phyloP scores from a whole-genome alignment of 2,329 filamentous ascomycete genomes.

The Dissoconium aciculare region DNA sequence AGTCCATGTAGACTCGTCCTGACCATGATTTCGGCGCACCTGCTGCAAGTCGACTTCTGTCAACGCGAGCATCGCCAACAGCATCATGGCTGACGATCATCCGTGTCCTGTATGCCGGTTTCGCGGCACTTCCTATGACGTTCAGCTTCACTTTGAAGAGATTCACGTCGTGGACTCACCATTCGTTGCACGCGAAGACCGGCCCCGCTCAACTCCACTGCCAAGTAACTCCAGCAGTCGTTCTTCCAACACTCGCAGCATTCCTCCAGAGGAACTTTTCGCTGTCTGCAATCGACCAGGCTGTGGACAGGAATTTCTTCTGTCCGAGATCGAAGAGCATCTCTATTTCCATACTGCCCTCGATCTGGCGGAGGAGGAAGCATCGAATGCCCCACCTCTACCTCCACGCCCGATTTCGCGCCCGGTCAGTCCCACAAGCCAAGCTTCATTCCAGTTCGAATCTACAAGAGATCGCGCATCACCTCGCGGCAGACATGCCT shows the following conservation, averaged over 20 bases:
- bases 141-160: conserved; percentile 23
- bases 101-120: conserved; percentile 20
- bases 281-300: conserved; percentile 29
- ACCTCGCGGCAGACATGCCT: no score
- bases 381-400: conserved; percentile 14
- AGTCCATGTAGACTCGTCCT: no score
- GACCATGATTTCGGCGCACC: no score
- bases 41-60: no score
- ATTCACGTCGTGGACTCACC: conserved; percentile 20
- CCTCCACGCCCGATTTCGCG: conserved; percentile 6
- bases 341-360: conserved; percentile 28
- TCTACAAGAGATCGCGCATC: no score
- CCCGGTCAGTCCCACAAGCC: no score
- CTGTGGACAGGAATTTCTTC: conserved; percentile 30
- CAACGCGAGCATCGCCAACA: conserved; percentile 1
- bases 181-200: conserved; percentile 7
- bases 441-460: no score
- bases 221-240: background rate
- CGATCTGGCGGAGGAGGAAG: conserved; percentile 26
- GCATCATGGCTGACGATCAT: conserved; percentile 13
- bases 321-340: conserved; percentile 32
- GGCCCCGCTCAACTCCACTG: conserved; percentile 1
- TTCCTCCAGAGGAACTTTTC: conserved; percentile 11
- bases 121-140: conserved; percentile 13
- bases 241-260: background rate